Conservation (phyloP, 768 basidiomycete genomes). For the Russula sp. region DNA sequence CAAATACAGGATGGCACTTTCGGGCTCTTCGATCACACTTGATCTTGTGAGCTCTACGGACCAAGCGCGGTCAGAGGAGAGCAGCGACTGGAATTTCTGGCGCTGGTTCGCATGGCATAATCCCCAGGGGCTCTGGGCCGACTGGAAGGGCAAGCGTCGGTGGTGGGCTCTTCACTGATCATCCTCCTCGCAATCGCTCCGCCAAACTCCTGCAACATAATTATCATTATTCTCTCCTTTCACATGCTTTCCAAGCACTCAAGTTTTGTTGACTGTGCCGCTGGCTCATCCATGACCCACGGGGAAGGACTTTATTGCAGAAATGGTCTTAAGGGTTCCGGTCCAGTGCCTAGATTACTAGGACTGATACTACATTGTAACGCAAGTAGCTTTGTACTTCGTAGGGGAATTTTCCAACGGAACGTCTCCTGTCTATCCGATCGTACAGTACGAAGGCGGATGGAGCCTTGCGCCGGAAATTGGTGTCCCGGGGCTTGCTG, state of each 20-base stretch:
- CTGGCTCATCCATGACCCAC: neutral
- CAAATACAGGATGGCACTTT: slow-evolving; percentile 15
- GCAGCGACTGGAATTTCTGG: slow-evolving; percentile 18
- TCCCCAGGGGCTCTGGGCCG: slow-evolving; percentile 22
- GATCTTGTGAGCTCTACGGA: slow-evolving; percentile 21
- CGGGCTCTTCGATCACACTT: slow-evolving; percentile 1
- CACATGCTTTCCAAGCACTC: neutral
- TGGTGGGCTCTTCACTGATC: slow-evolving; percentile 19
- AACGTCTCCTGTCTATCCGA: slow-evolving; percentile 12
- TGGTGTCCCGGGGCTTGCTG: slow-evolving; percentile 10
- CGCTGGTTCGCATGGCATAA: slow-evolving; percentile 25
- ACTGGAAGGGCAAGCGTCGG: slow-evolving; percentile 18
- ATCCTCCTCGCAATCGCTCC: neutral
- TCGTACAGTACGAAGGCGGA: slow-evolving; percentile 6
- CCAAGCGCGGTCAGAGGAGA: neutral
- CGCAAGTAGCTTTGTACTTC: slow-evolving; percentile 1
- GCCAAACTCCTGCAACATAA: neutral
- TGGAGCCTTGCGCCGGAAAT: slow-evolving; percentile 14
- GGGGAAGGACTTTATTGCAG: neutral
- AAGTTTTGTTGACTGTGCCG: neutral
- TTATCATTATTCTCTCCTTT: slow-evolving; percentile 16
- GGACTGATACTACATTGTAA: slow-evolving; percentile 2
- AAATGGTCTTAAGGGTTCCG: neutral
- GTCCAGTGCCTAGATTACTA: slow-evolving; percentile 1
- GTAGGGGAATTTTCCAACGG: slow-evolving; percentile 15